A percentile compares a stretch with the other conserved stretches of the same genome.
Evolutionary conservation across 306 rosid species (phyloP).

Genomic region (Medicago arabica): DNA sequence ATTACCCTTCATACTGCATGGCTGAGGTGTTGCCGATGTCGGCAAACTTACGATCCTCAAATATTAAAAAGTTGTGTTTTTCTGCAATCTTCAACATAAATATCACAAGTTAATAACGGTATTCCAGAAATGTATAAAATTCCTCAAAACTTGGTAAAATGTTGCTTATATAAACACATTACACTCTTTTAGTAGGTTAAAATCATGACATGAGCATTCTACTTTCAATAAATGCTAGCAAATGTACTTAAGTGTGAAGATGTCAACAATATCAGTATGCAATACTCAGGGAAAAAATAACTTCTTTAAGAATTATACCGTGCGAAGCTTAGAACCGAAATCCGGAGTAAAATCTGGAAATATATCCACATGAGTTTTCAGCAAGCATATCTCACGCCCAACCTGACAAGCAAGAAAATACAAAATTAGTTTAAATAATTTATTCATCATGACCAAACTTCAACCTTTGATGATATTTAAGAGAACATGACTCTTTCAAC

Average conservation of each 20-base stretch:
- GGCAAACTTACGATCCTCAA: slow-evolving; percentile 94
- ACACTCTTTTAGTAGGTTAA: slow-evolving; percentile 21
- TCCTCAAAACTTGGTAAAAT: slow-evolving; percentile 15
- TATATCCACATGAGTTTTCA: slow-evolving; percentile 94
- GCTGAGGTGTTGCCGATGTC: slow-evolving; percentile 92
- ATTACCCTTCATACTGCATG: slow-evolving; percentile 95
- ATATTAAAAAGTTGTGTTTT: slow-evolving; percentile 83
- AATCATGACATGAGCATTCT: not conserved
- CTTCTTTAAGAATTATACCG: slow-evolving; percentile 51
- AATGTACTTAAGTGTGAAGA: not conserved
- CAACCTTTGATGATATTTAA: slow-evolving; percentile 12
- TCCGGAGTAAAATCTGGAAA: slow-evolving; percentile 86
- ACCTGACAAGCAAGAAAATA: slow-evolving; percentile 55
- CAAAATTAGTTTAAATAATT: slow-evolving; percentile 7
- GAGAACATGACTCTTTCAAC: slow-evolving; percentile 5
- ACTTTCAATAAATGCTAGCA: slow-evolving; percentile 16
- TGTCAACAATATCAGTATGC: not conserved
- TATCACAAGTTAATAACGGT: slow-evolving; percentile 30
- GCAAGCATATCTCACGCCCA: slow-evolving; percentile 88
- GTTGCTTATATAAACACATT: not conserved
- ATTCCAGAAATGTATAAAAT: slow-evolving; percentile 14
- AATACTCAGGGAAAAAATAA: not conserved
- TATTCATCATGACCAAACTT: not conserved
- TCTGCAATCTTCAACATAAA: slow-evolving; percentile 73
- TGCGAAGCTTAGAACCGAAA: slow-evolving; percentile 80